A percentile compares a stretch with the other conserved stretches of the same genome.
phyloP scores from a whole-genome alignment of 179 eudicot species.

The Beta macrorhiza region DNA sequence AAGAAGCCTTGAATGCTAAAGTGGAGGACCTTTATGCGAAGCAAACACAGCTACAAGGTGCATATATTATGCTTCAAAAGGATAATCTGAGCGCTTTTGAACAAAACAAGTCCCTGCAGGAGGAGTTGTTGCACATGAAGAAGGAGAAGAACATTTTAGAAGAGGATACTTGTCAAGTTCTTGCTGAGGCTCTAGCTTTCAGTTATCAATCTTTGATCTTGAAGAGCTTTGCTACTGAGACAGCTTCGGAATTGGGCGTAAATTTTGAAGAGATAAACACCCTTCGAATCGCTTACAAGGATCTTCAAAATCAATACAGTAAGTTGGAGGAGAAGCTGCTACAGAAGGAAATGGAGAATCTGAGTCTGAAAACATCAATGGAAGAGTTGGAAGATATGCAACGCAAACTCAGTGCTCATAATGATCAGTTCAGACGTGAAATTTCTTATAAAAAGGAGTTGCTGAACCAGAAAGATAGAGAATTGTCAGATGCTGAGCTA shows the following conservation, averaged over 20 bases:
- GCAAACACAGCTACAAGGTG: constrained; percentile 40
- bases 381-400: constrained; percentile 49
- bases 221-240: constrained; percentile 50
- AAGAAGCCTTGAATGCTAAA: constrained; percentile 42
- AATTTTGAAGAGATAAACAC: constrained; percentile 40
- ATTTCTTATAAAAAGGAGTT: constrained; percentile 36
- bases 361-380: constrained; percentile 44
- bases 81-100: constrained; percentile 35
- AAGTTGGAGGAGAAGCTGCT: constrained; percentile 42
- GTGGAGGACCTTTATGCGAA: constrained; percentile 34
- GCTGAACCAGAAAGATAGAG: constrained; percentile 41
- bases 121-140: constrained; percentile 37
- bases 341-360: constrained; percentile 58
- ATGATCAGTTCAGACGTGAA: constrained; percentile 43
- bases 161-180: constrained; percentile 42
- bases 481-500: constrained; percentile 42
- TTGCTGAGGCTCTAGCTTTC: constrained; percentile 43
- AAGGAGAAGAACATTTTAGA: constrained; percentile 46
- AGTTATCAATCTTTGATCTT: constrained; percentile 45
- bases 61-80: constrained; percentile 36
- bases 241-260: constrained; percentile 40
- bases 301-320: constrained; percentile 49
- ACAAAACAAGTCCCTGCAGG: constrained; percentile 41
- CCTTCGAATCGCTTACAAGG: constrained; percentile 42
- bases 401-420: constrained; percentile 43